Evolutionary conservation across 208 protist genomes (phyloP), one percentile per base, ranked within the genome.

Genomic region (Ichthyophonus hoferi): DNA sequence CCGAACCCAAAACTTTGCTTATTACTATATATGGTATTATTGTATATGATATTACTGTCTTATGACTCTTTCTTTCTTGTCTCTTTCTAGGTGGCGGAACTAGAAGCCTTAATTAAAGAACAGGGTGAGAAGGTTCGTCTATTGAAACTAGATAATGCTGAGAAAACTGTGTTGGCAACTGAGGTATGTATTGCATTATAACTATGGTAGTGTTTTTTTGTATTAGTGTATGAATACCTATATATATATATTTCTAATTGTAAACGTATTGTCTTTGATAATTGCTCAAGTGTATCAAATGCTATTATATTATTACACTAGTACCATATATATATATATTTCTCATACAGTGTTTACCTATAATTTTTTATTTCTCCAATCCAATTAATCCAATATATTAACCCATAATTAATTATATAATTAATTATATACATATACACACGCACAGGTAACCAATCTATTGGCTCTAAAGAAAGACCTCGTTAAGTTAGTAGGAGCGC

Each of bases 111-210:
- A 37, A 67, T 89, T 3, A 42, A 2, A 12, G 79, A 58, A 43
- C 78, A 85, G 67, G 87, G 78, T 35, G 38, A 89, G 2, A 85
- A 85, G 67, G 87, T 89, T 37, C 87, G 87, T 34, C 58, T 43
- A 42, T 40, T 89, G 14, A 89, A 89, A 76, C 40, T 39, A 1
- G 58, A 85, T 33, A 84, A 50, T 58, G 87, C 87, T 14, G 87
- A 89, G 78, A 85, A 83, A 39, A 40, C 2, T 24, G 78, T 67
- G 17, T 37, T 89, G 1, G 79, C 79, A 1, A 79, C 79, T 2
- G 77, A 83, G 34, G 87, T 89, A 17, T 38, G 24, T 1, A 33
- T 58, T 89, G n/a, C n/a, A n/a, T n/a, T n/a, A n/a, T n/a, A n/a
- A n/a, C n/a, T n/a, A n/a, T n/a, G n/a, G n/a, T n/a, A n/a, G n/a